A percentile compares a stretch with the other conserved stretches of the same genome.
These are phyloP conservation scores for Aspergillus sp. DNA, from an alignment of 2,329 filamentous ascomycete genomes.

Conservation along the genomic window DNA sequence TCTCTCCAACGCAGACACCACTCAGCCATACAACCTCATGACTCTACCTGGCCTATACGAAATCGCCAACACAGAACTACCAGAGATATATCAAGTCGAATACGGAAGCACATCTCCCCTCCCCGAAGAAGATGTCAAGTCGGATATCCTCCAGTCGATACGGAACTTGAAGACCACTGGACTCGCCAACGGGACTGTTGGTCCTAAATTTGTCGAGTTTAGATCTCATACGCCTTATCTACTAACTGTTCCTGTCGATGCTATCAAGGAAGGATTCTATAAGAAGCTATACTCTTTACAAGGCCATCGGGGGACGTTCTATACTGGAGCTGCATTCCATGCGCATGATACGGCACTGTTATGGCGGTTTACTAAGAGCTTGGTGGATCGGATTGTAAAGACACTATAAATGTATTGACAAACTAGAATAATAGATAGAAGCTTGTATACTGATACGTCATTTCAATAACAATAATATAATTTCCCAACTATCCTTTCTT, in stretches of 20 bases:
- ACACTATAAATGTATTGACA: neutral
- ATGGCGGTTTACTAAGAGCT: neutral
- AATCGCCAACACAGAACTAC: neutral
- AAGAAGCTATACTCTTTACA: conserved; percentile 34
- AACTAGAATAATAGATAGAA: no score
- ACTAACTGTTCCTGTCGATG: neutral
- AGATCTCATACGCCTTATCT: no score
- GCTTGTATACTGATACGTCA: no score
- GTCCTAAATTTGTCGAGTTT: no score
- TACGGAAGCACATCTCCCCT: neutral
- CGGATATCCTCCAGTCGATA: neutral
- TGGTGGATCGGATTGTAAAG: neutral
- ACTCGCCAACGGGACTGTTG: no score
- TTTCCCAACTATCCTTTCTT: no score
- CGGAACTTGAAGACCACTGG: no score
- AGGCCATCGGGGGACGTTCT: conserved; percentile 33
- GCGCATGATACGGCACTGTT: conserved; percentile 5
- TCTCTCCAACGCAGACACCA: neutral
- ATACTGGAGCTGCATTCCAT: conserved; percentile 27
- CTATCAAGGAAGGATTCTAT: conserved; percentile 32
- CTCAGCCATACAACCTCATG: neutral
- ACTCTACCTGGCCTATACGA: neutral
- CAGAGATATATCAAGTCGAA: neutral
- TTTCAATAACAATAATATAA: no score
- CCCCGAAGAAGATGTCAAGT: neutral